Evolutionary conservation across 805 yeast genomes (phyloP).

Genomic region (Saturnispora kantuleensis): DNA sequence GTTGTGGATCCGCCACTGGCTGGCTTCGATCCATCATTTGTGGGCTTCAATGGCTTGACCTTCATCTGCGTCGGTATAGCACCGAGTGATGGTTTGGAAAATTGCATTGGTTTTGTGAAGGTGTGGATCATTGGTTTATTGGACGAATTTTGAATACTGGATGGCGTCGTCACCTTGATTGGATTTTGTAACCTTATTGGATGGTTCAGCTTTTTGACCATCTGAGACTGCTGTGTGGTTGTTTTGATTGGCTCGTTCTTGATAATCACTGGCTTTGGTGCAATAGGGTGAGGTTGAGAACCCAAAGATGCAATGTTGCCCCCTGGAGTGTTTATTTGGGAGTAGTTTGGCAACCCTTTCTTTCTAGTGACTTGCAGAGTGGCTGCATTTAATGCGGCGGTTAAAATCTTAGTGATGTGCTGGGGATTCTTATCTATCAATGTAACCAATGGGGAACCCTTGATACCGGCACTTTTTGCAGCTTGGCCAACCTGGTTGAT

Average conservation of each 20-base stretch:
- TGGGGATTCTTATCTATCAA: slow-evolving; percentile 74
- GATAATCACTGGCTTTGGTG: slow-evolving; percentile 1
- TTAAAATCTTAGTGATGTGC: slow-evolving; percentile 67
- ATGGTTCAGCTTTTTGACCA: slow-evolving; percentile 8
- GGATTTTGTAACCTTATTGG: slow-evolving; percentile 6
- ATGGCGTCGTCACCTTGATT: slow-evolving; percentile 2
- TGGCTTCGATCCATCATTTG: slow-evolving; percentile 4
- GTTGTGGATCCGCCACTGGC: slow-evolving; percentile 1
- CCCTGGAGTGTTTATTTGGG: slow-evolving; percentile 11
- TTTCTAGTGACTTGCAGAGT: slow-evolving; percentile 53
- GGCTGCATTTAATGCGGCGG: slow-evolving; percentile 73
- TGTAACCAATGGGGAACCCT: slow-evolving; percentile 68
- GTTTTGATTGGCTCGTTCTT: neutral
- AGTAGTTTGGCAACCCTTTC: slow-evolving; percentile 29
- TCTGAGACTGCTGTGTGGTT: slow-evolving; percentile 1
- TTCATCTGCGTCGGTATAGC: slow-evolving; percentile 3
- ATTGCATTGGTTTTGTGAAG: slow-evolving; percentile 10
- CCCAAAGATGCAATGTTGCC: neutral
- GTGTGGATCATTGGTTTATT: slow-evolving; percentile 13
- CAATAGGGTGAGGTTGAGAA: slow-evolving; percentile 5
- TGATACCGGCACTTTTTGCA: slow-evolving; percentile 75
- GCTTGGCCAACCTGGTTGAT: slow-evolving; percentile 84
- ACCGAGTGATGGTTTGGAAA: slow-evolving; percentile 3
- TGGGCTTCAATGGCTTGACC: slow-evolving; percentile 7
- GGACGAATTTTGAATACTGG: slow-evolving; percentile 10